A percentile compares a stretch with the other conserved stretches of the same genome.
These are phyloP conservation scores for Neoarthrinium moseri DNA, from an alignment of 2,329 filamentous ascomycete species.

Conservation along the genomic window DNA sequence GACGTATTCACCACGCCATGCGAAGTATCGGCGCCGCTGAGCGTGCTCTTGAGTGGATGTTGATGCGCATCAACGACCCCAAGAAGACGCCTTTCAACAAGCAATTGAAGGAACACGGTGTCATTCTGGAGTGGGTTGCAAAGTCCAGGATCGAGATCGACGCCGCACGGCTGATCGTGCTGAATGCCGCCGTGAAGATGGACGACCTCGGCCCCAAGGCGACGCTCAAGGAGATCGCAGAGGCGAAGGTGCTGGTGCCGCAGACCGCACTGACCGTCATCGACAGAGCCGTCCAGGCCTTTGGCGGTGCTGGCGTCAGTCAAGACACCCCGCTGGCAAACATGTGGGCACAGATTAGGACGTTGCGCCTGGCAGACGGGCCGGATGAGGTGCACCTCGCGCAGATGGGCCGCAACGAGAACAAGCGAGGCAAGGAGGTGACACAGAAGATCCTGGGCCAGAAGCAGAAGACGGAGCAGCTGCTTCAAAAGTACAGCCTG, in stretches of 20 bases:
- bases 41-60: conserved; percentile 89
- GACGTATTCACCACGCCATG: conserved; percentile 98
- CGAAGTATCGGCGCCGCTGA: conserved; percentile 89
- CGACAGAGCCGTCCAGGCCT: conserved; percentile 90
- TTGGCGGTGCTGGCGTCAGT: conserved; percentile 84
- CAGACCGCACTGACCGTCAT: conserved; percentile 81
- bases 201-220: conserved; percentile 86
- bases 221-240: conserved; percentile 87
- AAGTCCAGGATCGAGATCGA: conserved; percentile 93
- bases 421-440: conserved; percentile 63
- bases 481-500: conserved; percentile 60
- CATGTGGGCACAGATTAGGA: conserved; percentile 80
- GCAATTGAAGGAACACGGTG: conserved; percentile 81
- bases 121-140: conserved; percentile 93
- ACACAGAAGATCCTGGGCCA: conserved; percentile 64
- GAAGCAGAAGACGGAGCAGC: conserved; percentile 60
- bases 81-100: conserved; percentile 90
- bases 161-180: conserved; percentile 81
- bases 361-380: conserved; percentile 84
- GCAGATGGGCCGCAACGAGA: conserved; percentile 80
- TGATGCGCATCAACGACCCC: conserved; percentile 90
- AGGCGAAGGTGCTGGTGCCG: conserved; percentile 92
- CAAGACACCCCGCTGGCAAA: conserved; percentile 91
- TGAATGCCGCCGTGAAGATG: conserved; percentile 95
- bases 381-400: conserved; percentile 93